Percentiles rank a stretch among this genome's conserved stretches.
Evolutionary conservation across 371 early-diverging fungal genomes (phyloP).

Genomic region (Smittium mucronatum): DNA sequence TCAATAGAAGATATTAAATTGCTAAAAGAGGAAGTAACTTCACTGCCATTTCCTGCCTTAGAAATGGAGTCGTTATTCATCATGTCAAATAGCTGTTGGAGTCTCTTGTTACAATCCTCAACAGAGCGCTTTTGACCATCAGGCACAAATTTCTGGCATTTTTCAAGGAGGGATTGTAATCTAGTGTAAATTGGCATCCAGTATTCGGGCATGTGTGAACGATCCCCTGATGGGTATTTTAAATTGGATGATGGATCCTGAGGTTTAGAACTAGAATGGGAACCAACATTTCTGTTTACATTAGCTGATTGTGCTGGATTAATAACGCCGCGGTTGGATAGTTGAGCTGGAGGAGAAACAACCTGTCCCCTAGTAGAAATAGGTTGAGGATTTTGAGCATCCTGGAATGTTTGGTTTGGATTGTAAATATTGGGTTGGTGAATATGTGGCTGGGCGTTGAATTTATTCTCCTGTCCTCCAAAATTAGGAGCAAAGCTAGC

Average conservation of each 20-base stretch:
- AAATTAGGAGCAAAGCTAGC: slow-evolving; percentile 23
- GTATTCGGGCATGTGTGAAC: slow-evolving; percentile 57
- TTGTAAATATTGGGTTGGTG: slow-evolving; percentile 20
- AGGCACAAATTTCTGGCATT: slow-evolving; percentile 38
- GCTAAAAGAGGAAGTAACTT: slow-evolving; percentile 42
- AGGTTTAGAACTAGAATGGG: not conserved
- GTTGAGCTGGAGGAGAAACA: slow-evolving; percentile 29
- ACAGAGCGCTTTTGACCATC: slow-evolving; percentile 53
- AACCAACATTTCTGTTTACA: not conserved
- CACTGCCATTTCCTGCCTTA: slow-evolving; percentile 11
- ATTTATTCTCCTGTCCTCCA: slow-evolving; percentile 26
- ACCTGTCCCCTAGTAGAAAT: slow-evolving; percentile 6
- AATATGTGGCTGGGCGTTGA: slow-evolving; percentile 15
- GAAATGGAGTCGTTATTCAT: slow-evolving; percentile 55
- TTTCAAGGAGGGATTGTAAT: slow-evolving; percentile 35
- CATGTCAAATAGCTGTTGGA: slow-evolving; percentile 56
- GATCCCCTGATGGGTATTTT: slow-evolving; percentile 45
- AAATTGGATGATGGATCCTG: not conserved
- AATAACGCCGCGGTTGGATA: slow-evolving; percentile 28
- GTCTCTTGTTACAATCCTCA: slow-evolving; percentile 59
- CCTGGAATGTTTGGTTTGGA: slow-evolving; percentile 23
- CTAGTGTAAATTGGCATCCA: slow-evolving; percentile 44
- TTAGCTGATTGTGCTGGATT: not conserved
- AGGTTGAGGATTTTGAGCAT: slow-evolving; percentile 18
- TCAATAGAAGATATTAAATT: slow-evolving; percentile 43